Base-by-base conservation (phyloP, 2,329 filamentous ascomycete species). In the Plenodomus biglobosus region DNA sequence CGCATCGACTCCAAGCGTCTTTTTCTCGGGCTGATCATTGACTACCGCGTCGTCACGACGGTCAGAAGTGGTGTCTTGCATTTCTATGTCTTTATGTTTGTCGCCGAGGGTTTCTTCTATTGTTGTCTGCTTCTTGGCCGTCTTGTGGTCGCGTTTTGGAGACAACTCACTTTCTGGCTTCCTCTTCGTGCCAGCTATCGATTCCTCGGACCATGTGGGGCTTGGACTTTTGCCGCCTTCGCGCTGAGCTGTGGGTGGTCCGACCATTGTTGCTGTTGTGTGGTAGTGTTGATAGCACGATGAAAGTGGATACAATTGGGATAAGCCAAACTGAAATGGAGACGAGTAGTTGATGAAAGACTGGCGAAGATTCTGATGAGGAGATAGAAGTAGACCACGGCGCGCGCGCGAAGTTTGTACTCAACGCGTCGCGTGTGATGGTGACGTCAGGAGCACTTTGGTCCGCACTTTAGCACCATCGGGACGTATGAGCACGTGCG, bases 41-140 rank as follows among this genome's bases (percentile, higher is more conserved):
- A 46, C 40, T 37, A 42, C 27, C 6, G 41, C 37, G 34, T 52
- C 21, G 16, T 42, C 32, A 34, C 39, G 44, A 10, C 46, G 39
- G 11, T 53, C 56, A 1, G 50, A 50, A 10, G 50, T 32, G 21
- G 53, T 46, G 21, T 70, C 62, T 24, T 65, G 62, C 55, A 58
- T 64, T 19, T 66, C 61, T 18, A 39, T 51, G 37, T 68, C 61
- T 3, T 55, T 50, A 27, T 68, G 52, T 18, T 70, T 50, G 19
- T 86, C 44, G 8, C 71, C 69, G 36, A 80, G 66, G 1, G 74
- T 76, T 53, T 82, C 78, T 50, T 83, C 80, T 27, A 82, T 72
- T 0, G 78, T 80, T 56, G 76, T 76, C 60, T 83, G 80, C 50
- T 74, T 73, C 55, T 75, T 77, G 15, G 65, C 48, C 13, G 59